Evolutionary conservation across 805 yeast genomes (phyloP).

Genomic region (Pichia californica): DNA sequence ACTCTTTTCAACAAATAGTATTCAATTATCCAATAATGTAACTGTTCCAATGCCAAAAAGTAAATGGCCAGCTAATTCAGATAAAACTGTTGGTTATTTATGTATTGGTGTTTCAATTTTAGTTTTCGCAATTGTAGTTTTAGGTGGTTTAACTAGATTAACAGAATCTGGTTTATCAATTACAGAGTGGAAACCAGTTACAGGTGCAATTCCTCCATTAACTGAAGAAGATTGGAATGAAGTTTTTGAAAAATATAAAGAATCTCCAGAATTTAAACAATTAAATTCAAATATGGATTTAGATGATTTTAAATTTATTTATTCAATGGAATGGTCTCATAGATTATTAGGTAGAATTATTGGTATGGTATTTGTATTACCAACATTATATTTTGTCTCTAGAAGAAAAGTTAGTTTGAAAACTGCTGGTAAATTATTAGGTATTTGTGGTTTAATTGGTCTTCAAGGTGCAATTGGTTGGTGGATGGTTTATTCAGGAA

Average conservation of each 20-base stretch:
- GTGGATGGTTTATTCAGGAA: slow-evolving; percentile 99
- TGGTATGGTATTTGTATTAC: slow-evolving; percentile 75
- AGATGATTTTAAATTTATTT: slow-evolving; percentile 92
- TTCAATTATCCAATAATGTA: slow-evolving; percentile 4
- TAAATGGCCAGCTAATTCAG: slow-evolving; percentile 38
- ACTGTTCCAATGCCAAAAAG: slow-evolving; percentile 1
- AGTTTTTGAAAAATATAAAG: slow-evolving; percentile 75
- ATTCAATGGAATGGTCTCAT: slow-evolving; percentile 97
- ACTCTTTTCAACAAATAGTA: slow-evolving; percentile 1
- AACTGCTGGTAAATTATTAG: slow-evolving; percentile 61
- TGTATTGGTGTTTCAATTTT: slow-evolving; percentile 79
- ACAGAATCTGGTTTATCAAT: slow-evolving; percentile 95
- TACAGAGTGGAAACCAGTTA: slow-evolving; percentile 98
- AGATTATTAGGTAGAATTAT: slow-evolving; percentile 87
- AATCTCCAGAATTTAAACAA: slow-evolving; percentile 86
- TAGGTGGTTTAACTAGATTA: slow-evolving; percentile 92
- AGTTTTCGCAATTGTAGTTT: slow-evolving; percentile 91
- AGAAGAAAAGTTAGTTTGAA: slow-evolving; percentile 59
- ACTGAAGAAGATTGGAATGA: slow-evolving; percentile 74
- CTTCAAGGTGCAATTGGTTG: slow-evolving; percentile 95
- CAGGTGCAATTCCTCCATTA: slow-evolving; percentile 90
- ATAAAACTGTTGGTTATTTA: slow-evolving; percentile 76
- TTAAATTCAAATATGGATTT: slow-evolving; percentile 83
- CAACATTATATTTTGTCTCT: slow-evolving; percentile 76
- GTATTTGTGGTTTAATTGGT: slow-evolving; percentile 73